Evolutionary conservation across 768 basidiomycete species (phyloP).

Genomic region (Thelephora ganbajun): DNA sequence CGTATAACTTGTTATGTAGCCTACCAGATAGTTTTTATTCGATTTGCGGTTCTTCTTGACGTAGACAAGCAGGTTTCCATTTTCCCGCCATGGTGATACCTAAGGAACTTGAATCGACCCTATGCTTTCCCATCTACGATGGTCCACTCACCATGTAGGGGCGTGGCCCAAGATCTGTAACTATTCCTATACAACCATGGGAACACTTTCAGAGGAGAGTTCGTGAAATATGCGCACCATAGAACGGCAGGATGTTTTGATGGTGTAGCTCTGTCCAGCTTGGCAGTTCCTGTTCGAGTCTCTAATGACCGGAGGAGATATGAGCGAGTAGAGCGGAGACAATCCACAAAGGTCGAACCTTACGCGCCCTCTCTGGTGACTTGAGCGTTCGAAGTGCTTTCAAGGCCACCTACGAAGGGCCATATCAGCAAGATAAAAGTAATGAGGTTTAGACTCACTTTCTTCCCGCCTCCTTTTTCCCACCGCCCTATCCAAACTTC

Average conservation of each 20-base stretch:
- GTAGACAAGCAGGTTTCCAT: slow-evolving; percentile 44
- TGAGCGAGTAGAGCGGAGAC: not conserved
- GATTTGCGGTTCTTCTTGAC: slow-evolving; percentile 20
- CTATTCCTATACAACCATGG: slow-evolving; percentile 19
- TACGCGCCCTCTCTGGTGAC: slow-evolving; percentile 26
- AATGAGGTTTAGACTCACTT: slow-evolving; percentile 7
- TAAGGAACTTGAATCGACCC: slow-evolving; percentile 8
- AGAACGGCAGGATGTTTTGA: slow-evolving; percentile 37
- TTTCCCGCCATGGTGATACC: slow-evolving; percentile 52
- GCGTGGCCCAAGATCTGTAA: slow-evolving; percentile 35
- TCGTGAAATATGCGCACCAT: slow-evolving; percentile 13
- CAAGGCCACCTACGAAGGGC: slow-evolving; percentile 32
- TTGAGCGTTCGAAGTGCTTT: slow-evolving; percentile 37
- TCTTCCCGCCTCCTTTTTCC: slow-evolving; percentile 23
- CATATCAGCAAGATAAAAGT: not conserved
- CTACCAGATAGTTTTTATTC: slow-evolving; percentile 31
- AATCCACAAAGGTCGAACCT: slow-evolving; percentile 5
- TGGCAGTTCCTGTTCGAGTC: slow-evolving; percentile 40
- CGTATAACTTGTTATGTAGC: slow-evolving; percentile 3
- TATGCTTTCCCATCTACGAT: not conserved
- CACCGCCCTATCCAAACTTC: slow-evolving; percentile 41
- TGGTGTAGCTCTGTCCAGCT: slow-evolving; percentile 40
- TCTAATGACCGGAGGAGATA: slow-evolving; percentile 18
- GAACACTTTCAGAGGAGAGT: too few species aligned
- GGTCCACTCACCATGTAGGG: slow-evolving; percentile 30